phyloP scores from a whole-genome alignment of 2,329 filamentous ascomycete genomes.

The Saccharata proteae region DNA sequence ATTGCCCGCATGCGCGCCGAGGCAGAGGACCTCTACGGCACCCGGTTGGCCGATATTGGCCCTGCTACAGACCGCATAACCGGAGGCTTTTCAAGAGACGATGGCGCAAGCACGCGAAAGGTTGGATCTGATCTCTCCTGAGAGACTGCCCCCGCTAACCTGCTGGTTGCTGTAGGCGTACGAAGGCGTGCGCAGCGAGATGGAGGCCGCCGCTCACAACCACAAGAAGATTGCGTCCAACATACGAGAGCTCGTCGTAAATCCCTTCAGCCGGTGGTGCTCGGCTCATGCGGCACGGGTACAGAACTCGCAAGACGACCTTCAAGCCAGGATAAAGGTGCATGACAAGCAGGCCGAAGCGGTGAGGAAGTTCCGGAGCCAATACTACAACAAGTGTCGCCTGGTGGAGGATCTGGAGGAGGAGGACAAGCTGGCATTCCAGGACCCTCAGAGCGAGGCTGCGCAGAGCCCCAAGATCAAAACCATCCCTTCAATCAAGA shows the following conservation, averaged over 20 bases:
- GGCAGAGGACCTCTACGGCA: slow-evolving; percentile 81
- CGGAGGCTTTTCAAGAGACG: slow-evolving; percentile 79
- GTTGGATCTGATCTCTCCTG: slow-evolving; percentile 35
- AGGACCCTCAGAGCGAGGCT: slow-evolving; percentile 54
- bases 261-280: slow-evolving; percentile 91
- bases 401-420: slow-evolving; percentile 93
- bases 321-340: slow-evolving; percentile 80
- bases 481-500: slow-evolving; percentile 74
- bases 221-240: slow-evolving; percentile 94
- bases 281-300: slow-evolving; percentile 86
- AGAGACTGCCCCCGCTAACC: slow-evolving; percentile 12
- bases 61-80: slow-evolving; percentile 68
- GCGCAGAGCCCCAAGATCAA: slow-evolving; percentile 41
- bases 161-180: slow-evolving; percentile 64
- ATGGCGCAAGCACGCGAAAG: slow-evolving; percentile 92
- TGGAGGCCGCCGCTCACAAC: slow-evolving; percentile 78
- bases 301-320: slow-evolving; percentile 87
- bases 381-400: slow-evolving; percentile 98
- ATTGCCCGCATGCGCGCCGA: slow-evolving; percentile 91
- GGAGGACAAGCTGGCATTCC: slow-evolving; percentile 96
- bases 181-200: slow-evolving; percentile 82
- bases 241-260: slow-evolving; percentile 89
- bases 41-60: slow-evolving; percentile 68
- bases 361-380: slow-evolving; percentile 85
- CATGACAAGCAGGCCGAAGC: slow-evolving; percentile 84